Percentiles rank a stretch among this genome's conserved stretches.
These are phyloP conservation scores for Phaeoacremonium minimum DNA, from an alignment of 2,329 filamentous ascomycete genomes.

Conservation along the genomic window DNA sequence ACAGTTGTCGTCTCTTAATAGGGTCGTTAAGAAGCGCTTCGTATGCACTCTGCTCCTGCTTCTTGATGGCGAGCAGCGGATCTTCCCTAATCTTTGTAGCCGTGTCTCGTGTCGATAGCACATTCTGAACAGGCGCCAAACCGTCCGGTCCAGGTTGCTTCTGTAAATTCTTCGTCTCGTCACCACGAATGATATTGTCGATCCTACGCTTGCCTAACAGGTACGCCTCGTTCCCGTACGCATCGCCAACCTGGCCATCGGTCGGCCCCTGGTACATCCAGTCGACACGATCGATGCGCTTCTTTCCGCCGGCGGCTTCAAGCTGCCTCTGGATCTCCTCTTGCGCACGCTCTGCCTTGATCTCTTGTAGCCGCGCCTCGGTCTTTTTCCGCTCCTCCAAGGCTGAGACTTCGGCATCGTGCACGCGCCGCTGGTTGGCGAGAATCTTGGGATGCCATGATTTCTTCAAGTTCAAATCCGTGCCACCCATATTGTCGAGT, in stretches of 20 bases:
- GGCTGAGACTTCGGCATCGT: conserved; percentile 87
- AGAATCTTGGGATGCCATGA: conserved; percentile 90
- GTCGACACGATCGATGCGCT: conserved; percentile 78
- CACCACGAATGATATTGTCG: conserved; percentile 74
- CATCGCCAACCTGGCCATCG: conserved; percentile 67
- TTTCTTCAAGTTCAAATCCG: conserved; percentile 92
- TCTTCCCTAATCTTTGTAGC: conserved; percentile 86
- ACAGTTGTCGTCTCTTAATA: conserved; percentile 60
- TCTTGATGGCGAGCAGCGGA: conserved; percentile 88
- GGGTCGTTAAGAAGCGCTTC: conserved; percentile 78
- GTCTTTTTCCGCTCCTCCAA: conserved; percentile 93
- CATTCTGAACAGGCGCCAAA: conserved; percentile 59
- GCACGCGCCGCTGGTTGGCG: conserved; percentile 87
- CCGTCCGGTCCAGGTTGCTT: conserved; percentile 63
- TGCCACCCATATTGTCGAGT: conserved; percentile 67
- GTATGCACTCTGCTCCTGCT: conserved; percentile 79
- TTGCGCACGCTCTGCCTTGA: conserved; percentile 87
- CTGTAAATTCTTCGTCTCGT: conserved; percentile 74
- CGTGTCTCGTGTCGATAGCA: conserved; percentile 73
- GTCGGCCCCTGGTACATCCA: conserved; percentile 97
- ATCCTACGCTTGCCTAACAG: conserved; percentile 88
- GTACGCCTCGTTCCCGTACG: conserved; percentile 91
- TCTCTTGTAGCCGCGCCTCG: conserved; percentile 85
- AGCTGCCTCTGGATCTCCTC: conserved; percentile 89
- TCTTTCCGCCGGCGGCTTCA: conserved; percentile 80